A percentile compares a stretch with the other conserved stretches of the same genome.
phyloP scores from a whole-genome alignment of 495 filamentous ascomycete species.

The Peziza echinospora region DNA sequence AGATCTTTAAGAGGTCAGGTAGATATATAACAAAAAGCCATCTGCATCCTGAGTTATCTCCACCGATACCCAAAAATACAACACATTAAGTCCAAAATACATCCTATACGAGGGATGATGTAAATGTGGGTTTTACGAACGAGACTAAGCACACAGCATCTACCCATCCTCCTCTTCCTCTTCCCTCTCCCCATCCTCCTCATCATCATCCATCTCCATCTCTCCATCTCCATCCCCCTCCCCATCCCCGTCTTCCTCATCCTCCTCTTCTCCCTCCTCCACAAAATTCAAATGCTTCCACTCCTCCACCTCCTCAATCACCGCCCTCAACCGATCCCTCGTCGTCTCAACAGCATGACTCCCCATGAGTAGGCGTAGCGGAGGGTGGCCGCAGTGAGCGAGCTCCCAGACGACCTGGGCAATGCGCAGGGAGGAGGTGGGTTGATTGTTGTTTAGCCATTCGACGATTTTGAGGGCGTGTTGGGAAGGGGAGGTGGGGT shows the following conservation, averaged over 20 bases:
- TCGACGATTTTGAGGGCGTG: constrained; percentile 89
- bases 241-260: neutral
- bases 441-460: constrained; percentile 81
- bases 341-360: constrained; percentile 92
- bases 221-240: neutral
- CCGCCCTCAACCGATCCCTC: constrained; percentile 61
- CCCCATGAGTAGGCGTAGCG: constrained; percentile 61
- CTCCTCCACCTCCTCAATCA: constrained; percentile 90
- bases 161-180: neutral
- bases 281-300: no score
- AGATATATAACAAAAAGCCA: no score
- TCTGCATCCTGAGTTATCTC: no score
- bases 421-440: constrained; percentile 76
- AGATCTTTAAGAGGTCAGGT: no score
- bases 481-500: constrained; percentile 52
- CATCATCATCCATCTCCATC: neutral
- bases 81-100: no score
- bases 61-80: no score
- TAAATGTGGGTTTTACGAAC: no score
- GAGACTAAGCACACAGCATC: no score
- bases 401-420: constrained; percentile 95
- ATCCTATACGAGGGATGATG: no score
- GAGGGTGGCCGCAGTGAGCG: constrained; percentile 78
- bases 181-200: neutral
- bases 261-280: neutral